Conservation (phyloP, 352 stramenopile genomes). For the Phytophthora foliorum region DNA sequence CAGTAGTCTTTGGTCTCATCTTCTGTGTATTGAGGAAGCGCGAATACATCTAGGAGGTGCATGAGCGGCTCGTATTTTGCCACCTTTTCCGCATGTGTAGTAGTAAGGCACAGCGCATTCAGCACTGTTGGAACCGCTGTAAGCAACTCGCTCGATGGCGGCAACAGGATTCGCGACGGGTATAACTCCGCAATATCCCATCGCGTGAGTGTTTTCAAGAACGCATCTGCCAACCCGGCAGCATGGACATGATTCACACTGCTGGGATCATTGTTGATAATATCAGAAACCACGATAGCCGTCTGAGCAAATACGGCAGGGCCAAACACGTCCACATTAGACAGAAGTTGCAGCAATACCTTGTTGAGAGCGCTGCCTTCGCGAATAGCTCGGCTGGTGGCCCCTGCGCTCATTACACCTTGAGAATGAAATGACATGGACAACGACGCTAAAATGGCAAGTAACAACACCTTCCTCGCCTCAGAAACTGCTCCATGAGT, state of each 20-base stretch:
- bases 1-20: conserved; percentile 85
- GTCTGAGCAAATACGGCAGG: conserved; percentile 94
- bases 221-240: conserved; percentile 93
- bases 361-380: conserved; percentile 89
- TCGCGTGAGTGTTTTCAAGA: conserved; percentile 93
- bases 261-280: conserved; percentile 98
- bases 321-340: conserved; percentile 93
- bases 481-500: conserved; percentile 41
- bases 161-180: conserved; percentile 59
- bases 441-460: conserved; percentile 78
- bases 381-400: conserved; percentile 88
- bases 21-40: conserved; percentile 88
- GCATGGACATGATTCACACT: conserved; percentile 96
- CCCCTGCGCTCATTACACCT: conserved; percentile 88
- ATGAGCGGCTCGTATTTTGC: conserved; percentile 92
- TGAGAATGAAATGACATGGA: conserved; percentile 91
- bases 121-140: conserved; percentile 96
- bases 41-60: conserved; percentile 93
- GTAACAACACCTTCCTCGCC: conserved; percentile 71
- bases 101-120: conserved; percentile 94
- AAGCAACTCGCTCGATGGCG: conserved; percentile 93
- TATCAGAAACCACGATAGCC: conserved; percentile 94
- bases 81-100: conserved; percentile 92
- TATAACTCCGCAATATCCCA: conserved; percentile 76
- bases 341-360: conserved; percentile 91